Evolutionary conservation across 345 rosid species (phyloP), one percentile per base, ranked within the genome.

Genomic region (Boechera stricta): DNA sequence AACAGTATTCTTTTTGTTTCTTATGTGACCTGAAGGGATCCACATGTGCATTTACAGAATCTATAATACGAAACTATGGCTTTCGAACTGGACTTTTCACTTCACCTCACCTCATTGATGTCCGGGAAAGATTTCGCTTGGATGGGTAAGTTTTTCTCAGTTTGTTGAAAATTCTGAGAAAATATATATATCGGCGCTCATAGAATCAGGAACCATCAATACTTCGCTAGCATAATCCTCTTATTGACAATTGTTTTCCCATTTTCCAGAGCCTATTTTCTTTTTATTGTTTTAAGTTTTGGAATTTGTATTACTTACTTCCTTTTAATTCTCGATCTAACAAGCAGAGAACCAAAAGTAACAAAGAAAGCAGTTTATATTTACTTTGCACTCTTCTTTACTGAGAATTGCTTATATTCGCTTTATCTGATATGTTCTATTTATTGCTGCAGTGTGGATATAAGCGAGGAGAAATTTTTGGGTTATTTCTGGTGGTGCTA

Each of bases 401-500:
- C 58, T 64, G 35, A 64, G 56, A 62, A 47, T 28, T 63, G 5
- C n/a, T 18, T 64, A 2, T 10, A 29, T 60, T 79, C 47, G 41
- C 80, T 67, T 29, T 51, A 74, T 69, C 67, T 82, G 79, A 70
- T 57, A 28, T 58, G 26, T 53, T 72, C 8, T 44, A n/a, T 31
- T 31, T 57, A 31, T 64, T 64, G 71, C 65, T 87, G 83, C 93
- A 95, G 99, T 67, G 81, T 76, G 74, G 93, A 95, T 71, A 91
- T 95, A 73, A 71, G 87, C 38, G 91, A 93, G 83, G 98, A 93
- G 80, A 95, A 95, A 53, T 95, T 87, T 82, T 81, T 95, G 87
- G 82, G 86, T 12, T 95, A 92, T 85, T 95, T 95, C 87, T 95
- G 99, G 99, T 93, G 98, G 98, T 95, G 99, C 76, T 91, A 82